phyloP scores from a whole-genome alignment of 371 early-diverging fungal genomes.

The Enterospora canceri region DNA sequence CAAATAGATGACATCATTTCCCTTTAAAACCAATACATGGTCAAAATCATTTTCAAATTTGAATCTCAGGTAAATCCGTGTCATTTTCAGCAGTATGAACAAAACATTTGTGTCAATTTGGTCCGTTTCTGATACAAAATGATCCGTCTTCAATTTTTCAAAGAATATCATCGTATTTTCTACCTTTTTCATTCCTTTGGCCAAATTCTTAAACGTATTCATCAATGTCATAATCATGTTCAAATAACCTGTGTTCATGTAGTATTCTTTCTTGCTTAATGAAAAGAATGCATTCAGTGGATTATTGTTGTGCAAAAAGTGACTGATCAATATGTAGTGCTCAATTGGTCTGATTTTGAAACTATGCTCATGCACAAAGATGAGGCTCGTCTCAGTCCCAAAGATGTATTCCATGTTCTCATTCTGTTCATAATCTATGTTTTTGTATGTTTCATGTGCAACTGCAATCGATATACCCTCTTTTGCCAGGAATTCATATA shows the following conservation, averaged over 20 bases:
- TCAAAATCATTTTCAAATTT: not conserved
- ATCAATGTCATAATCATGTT: conserved; percentile 7
- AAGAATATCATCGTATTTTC: not conserved
- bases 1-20: not conserved
- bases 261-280: conserved; percentile 2
- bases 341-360: conserved; percentile 4
- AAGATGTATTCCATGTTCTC: conserved; percentile 1
- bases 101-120: not conserved
- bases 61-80: not conserved
- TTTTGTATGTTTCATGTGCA: conserved; percentile 6
- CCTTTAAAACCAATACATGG: not conserved
- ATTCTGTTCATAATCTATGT: not conserved
- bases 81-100: not conserved
- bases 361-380: not conserved
- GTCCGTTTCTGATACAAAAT: not conserved
- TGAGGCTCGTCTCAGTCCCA: not conserved
- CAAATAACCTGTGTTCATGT: conserved; percentile 3
- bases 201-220: conserved; percentile 7
- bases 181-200: not conserved
- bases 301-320: conserved; percentile 10
- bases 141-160: not conserved
- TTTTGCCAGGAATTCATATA: conserved; percentile 17
- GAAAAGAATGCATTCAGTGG: not conserved
- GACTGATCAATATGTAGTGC: conserved; percentile 5
- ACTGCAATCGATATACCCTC: conserved; percentile 12